Evolutionary conservation across 2,329 filamentous ascomycete genomes (phyloP), one percentile per base, ranked within the genome.

Genomic region (Exophiala sp.): DNA sequence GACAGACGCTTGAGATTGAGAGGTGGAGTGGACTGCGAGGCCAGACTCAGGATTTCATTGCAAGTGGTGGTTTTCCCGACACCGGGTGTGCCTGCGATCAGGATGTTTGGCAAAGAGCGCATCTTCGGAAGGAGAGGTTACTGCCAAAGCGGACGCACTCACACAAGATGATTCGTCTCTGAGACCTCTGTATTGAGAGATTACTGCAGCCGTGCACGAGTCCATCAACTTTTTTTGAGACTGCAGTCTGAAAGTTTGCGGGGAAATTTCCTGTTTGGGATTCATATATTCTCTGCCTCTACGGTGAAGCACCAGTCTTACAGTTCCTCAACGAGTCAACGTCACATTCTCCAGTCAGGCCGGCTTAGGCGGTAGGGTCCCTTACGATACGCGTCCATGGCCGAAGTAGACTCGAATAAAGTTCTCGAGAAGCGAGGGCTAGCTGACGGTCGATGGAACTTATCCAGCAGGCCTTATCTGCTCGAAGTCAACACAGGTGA

Each of bases 61-160:
- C 88, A 89, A 70, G 96, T 91, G 6, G 89, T 95, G 14, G 91
- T 96, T 76, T 99, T 99, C 67, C 94, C 94, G 24, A 95, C 90
- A 51, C 94, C 94, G 0, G 94, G 94, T 16, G 94, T 99, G 61
- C 94, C 94, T 38, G 94, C 97, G 62, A 99, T 80, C 63, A 99
- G 87, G 66, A 99, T 90, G 71, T 97, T 99, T 29, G 94, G 94
- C 41, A 60, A 52, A 14, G 50, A 54, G 5, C 62, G 61, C 62
- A 64, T 62, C 47, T 38, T 29, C 9, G 5, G 41, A 3, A 2
- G 11, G 20, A 29, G 7, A 5, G 24, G 7, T 8, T 29, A 29
- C 24, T 29, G 7, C 7, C 24, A 29, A 29, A 1, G 3, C 24
- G 24, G 24, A 2, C 24, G 24, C 24, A 4, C 24, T 2, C 24